Conservation (phyloP, 75 land plant genomes). For the Chamaecyparis obtusa region DNA sequence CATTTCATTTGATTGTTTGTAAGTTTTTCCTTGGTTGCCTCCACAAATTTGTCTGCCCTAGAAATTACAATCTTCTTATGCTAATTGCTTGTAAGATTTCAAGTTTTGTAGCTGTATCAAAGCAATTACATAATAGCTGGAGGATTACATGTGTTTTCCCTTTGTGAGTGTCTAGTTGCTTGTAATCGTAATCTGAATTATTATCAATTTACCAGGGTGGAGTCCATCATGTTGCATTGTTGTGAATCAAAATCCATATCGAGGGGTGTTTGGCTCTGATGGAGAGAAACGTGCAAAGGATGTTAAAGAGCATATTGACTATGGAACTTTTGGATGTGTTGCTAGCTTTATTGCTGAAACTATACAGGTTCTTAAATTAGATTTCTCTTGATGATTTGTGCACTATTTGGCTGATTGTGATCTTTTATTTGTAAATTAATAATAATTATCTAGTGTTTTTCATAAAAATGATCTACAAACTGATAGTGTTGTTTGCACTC, state of each 20-base stretch:
- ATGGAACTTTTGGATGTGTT: constrained; percentile 78
- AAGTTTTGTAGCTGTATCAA: neutral
- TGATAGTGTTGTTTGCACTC: neutral
- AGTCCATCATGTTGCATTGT: constrained; percentile 97
- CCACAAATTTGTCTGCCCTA: neutral
- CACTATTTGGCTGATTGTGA: constrained; percentile 1
- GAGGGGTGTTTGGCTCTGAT: constrained; percentile 84
- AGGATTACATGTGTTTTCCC: neutral
- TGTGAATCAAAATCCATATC: constrained; percentile 90
- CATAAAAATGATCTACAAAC: neutral
- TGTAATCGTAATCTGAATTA: neutral
- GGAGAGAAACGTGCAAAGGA: constrained; percentile 73
- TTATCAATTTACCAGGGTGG: constrained; percentile 62
- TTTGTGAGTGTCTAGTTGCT: neutral
- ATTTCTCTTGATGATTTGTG: neutral
- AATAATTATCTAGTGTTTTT: neutral
- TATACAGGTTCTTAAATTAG: constrained; percentile 60
- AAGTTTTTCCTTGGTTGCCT: neutral
- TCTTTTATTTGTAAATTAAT: neutral
- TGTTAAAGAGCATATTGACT: constrained; percentile 82
- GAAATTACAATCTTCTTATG: neutral
- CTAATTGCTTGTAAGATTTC: neutral
- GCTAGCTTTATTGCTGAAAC: constrained; percentile 99
- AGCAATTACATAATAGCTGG: neutral
- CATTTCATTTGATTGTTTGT: neutral